Base-by-base conservation (phyloP, 164 flowering plant species). In the Sextonia rubra region DNA sequence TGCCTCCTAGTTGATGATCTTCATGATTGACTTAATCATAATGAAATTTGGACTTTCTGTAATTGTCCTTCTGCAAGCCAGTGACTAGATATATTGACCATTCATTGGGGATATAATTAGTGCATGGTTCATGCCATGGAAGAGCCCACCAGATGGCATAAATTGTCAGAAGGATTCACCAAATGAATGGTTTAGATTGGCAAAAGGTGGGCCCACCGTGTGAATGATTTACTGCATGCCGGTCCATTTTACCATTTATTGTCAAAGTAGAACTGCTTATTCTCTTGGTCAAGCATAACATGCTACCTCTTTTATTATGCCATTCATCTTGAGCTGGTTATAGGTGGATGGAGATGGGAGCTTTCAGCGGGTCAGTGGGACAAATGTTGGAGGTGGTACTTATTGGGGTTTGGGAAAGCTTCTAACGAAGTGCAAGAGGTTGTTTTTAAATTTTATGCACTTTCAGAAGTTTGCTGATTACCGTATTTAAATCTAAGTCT, bases 331-430 rank as follows among this genome's bases (percentile, higher is more conserved):
- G 74, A 24, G 44, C 9, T 83, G 69, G 49, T 27, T 74, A 62
- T 77, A 95, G 99, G 98, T 95, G 76, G 98, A 93, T 79, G 98
- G 98, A 32, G 97, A 95, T 71, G 98, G 98, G 25, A 86, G 83
- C 60, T 93, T 91, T 86, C 83, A 95, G 83, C 90, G 98, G 44
- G 95, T 95, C 64, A 93, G 99, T 79, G 99, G 99, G 58, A 95
- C 98, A 64, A 93, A 91, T 85, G 97, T 95, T 70, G 99, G 99
- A 63, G 99, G 99, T 76, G 99, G 98, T 66, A 95, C 99, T 58
- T 95, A 90, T 48, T 95, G 97, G 99, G 99, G 98, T 29, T 71
- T 95, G 75, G 99, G 99, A 76, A 91, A 76, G 81, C 89, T 93
- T 66, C 76, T 95, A 65, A 95, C 98, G 12, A 93, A 95, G 83